Conservation (phyloP, 1,139 yeast species). For the Yamadazyma songkhlaensis region DNA sequence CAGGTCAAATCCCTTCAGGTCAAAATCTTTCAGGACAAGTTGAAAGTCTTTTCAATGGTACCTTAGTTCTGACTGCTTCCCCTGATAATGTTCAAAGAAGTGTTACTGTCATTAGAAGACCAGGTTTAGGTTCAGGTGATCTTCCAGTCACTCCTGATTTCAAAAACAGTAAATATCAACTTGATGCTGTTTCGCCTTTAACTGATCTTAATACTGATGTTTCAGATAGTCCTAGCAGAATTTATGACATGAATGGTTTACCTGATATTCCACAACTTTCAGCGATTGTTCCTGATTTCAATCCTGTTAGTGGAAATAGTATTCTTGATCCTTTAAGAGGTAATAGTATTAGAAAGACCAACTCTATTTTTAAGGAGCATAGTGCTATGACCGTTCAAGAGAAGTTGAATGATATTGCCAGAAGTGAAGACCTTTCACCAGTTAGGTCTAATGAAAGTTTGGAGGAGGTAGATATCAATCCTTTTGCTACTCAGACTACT, state of each 20-base stretch:
- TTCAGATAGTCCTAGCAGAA: background rate
- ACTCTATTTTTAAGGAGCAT: conserved; percentile 12
- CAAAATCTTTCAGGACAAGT: conserved; percentile 9
- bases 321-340: conserved; percentile 15
- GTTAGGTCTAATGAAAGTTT: too few relatives aligned
- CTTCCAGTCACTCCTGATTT: background rate
- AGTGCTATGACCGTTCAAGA: conserved; percentile 7
- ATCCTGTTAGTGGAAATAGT: conserved; percentile 7
- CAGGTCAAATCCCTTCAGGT: conserved; percentile 13
- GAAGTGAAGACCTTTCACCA: too few relatives aligned
- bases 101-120: conserved; percentile 14
- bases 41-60: conserved; percentile 20
- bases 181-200: conserved; percentile 9
- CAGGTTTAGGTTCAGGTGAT: background rate
- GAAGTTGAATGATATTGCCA: too few relatives aligned
- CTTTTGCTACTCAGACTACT: background rate
- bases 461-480: background rate
- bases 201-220: background rate
- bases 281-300: too few relatives aligned
- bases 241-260: background rate
- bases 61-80: conserved; percentile 17
- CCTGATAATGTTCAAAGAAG: conserved; percentile 11
- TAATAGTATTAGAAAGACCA: conserved; percentile 2
- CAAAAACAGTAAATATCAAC: background rate
- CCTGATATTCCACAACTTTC: too few relatives aligned